These are phyloP conservation scores for Zygoascus ofunaensis DNA, from an alignment of 805 yeast species.

Conservation along the genomic window DNA sequence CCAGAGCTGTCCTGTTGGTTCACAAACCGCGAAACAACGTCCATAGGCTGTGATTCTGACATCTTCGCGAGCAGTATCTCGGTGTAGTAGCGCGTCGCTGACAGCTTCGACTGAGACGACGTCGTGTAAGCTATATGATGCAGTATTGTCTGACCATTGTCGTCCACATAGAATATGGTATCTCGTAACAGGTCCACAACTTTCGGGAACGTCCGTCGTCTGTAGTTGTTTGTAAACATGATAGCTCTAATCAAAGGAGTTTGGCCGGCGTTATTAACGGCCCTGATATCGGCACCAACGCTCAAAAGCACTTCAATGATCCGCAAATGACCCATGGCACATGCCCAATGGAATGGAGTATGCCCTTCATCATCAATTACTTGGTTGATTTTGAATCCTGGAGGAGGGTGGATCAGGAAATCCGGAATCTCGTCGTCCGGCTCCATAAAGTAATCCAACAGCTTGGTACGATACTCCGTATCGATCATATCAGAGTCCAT, in stretches of 20 bases:
- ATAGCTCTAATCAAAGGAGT: slow-evolving; percentile 82
- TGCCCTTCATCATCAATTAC: slow-evolving; percentile 92
- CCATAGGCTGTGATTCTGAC: slow-evolving; percentile 52
- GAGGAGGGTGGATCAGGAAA: slow-evolving; percentile 53
- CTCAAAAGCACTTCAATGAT: slow-evolving; percentile 67
- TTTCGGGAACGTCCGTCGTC: slow-evolving; percentile 68
- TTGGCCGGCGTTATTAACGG: slow-evolving; percentile 62
- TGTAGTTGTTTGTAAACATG: slow-evolving; percentile 78
- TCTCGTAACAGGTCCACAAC: slow-evolving; percentile 68
- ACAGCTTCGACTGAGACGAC: slow-evolving; percentile 54
- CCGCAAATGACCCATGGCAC: slow-evolving; percentile 80
- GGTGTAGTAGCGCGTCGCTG: slow-evolving; percentile 76
- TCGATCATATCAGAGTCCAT: slow-evolving; percentile 12
- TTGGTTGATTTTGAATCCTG: slow-evolving; percentile 60
- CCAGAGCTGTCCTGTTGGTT: slow-evolving; percentile 78
- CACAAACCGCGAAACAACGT: slow-evolving; percentile 38
- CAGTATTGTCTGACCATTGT: slow-evolving; percentile 60
- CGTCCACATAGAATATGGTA: slow-evolving; percentile 71
- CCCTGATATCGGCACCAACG: slow-evolving; percentile 62
- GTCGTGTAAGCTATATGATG: slow-evolving; percentile 77
- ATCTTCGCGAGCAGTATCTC: slow-evolving; percentile 68
- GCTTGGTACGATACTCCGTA: slow-evolving; percentile 26
- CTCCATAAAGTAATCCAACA: slow-evolving; percentile 46
- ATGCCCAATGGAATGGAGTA: slow-evolving; percentile 95
- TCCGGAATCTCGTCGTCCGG: slow-evolving; percentile 55